Percentiles rank a stretch among this genome's conserved stretches.
Evolutionary conservation across 192 early-diverging fungal genomes (phyloP).

Genomic region (Piromyces sp.): DNA sequence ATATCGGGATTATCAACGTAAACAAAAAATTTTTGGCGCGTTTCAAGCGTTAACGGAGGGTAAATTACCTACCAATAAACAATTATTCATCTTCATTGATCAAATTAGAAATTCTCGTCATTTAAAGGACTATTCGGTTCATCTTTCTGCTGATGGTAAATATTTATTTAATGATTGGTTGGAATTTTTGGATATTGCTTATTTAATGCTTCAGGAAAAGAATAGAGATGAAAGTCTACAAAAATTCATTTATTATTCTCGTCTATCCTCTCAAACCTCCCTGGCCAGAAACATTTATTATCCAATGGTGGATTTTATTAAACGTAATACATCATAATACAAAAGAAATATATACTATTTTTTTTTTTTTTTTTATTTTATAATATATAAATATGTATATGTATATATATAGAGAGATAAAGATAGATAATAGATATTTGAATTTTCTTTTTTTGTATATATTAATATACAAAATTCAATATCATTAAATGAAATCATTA

Average conservation of each 20-base stretch:
- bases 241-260: background rate
- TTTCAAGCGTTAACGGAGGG: conserved; percentile 11
- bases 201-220: conserved; percentile 12
- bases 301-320: too few relatives aligned
- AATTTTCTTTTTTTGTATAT: too few relatives aligned
- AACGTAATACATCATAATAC: too few relatives aligned
- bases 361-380: too few relatives aligned
- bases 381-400: too few relatives aligned
- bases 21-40: conserved; percentile 3
- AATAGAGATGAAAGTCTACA: conserved; percentile 18
- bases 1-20: background rate
- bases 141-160: conserved; percentile 3
- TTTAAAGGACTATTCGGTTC: background rate
- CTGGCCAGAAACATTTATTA: too few relatives aligned
- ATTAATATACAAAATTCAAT: too few relatives aligned
- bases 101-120: background rate
- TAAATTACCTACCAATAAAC: conserved; percentile 21
- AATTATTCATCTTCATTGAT: conserved; percentile 9
- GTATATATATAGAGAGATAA: too few relatives aligned
- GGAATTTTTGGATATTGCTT: conserved; percentile 1
- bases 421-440: too few relatives aligned
- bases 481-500: too few relatives aligned
- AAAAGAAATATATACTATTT: too few relatives aligned
- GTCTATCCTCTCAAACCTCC: background rate
- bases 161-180: conserved; percentile 4